A percentile compares a stretch with the other conserved stretches of the same genome.
Evolutionary conservation across 495 filamentous ascomycete species (phyloP).

Genomic region (Xylaria nigripes): DNA sequence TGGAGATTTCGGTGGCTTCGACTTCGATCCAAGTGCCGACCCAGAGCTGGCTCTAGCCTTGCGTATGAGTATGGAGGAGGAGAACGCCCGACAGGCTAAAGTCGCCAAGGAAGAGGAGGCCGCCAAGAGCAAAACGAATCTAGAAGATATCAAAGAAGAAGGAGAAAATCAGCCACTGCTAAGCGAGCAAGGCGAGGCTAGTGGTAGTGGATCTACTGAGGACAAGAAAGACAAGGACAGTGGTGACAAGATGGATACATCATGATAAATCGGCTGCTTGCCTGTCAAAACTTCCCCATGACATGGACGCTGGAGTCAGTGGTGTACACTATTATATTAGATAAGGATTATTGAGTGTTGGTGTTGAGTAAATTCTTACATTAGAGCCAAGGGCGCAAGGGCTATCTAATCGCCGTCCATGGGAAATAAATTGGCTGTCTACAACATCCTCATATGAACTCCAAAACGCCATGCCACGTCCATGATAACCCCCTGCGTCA

Average conservation of each 20-base stretch:
- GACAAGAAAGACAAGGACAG: constrained; percentile 57
- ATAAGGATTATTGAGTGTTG: constrained; percentile 4
- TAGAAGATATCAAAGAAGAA: constrained; percentile 82
- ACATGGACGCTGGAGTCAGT: constrained; percentile 17
- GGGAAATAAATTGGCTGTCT: background rate
- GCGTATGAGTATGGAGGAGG: constrained; percentile 96
- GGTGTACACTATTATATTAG: constrained; percentile 26
- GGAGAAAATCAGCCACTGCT: constrained; percentile 58
- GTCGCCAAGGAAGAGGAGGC: constrained; percentile 68
- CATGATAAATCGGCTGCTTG: constrained; percentile 33
- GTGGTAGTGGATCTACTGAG: constrained; percentile 41
- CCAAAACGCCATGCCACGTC: constrained; percentile 24
- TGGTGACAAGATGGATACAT: constrained; percentile 83
- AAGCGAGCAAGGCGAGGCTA: constrained; percentile 58
- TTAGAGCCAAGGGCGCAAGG: background rate
- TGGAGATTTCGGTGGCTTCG: constrained; percentile 58
- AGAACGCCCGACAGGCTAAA: constrained; percentile 86
- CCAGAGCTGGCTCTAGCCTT: constrained; percentile 93
- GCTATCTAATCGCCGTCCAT: background rate
- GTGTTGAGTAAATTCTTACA: background rate
- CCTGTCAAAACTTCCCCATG: constrained; percentile 8
- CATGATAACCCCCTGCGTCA: constrained; percentile 1
- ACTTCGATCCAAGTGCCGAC: constrained; percentile 71
- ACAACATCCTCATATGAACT: constrained; percentile 8
- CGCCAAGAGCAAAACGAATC: constrained; percentile 54